Conservation (phyloP, 2,329 filamentous ascomycete species). For the Colletotrichum magnum region DNA sequence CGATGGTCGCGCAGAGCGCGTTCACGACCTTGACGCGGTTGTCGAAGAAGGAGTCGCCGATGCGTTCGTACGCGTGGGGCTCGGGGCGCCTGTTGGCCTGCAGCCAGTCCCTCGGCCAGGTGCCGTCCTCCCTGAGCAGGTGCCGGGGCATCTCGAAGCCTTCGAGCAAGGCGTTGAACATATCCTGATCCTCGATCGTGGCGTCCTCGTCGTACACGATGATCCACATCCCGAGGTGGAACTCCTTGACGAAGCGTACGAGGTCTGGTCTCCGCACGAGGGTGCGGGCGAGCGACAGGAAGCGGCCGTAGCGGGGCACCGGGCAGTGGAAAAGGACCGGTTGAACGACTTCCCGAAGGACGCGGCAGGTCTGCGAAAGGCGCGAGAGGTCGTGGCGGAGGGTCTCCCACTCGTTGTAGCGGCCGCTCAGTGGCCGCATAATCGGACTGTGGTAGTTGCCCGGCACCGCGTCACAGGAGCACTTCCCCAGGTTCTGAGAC, state of each 20-base stretch:
- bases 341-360: constrained; percentile 1
- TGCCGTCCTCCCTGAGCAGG: neutral
- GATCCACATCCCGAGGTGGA: constrained; percentile 11
- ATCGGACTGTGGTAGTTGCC: neutral
- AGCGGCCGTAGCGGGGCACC: neutral
- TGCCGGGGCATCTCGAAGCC: neutral
- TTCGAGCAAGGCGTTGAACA: constrained; percentile 4
- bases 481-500: constrained; percentile 5
- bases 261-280: constrained; percentile 15
- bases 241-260: constrained; percentile 2
- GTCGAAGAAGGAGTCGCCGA: neutral
- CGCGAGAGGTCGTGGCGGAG: constrained; percentile 5
- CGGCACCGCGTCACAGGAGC: constrained; percentile 9
- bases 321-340: constrained; percentile 21
- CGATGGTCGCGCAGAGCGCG: constrained; percentile 4
- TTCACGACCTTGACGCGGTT: constrained; percentile 7
- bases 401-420: no score
- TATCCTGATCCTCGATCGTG: neutral
- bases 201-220: neutral
- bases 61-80: neutral
- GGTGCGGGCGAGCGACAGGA: constrained; percentile 9
- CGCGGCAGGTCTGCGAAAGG: constrained; percentile 7
- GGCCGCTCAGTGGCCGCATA: neutral
- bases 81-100: no score
- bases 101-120: constrained; percentile 10